Conservation (phyloP, 768 basidiomycete genomes). For the Galerina marginata region DNA sequence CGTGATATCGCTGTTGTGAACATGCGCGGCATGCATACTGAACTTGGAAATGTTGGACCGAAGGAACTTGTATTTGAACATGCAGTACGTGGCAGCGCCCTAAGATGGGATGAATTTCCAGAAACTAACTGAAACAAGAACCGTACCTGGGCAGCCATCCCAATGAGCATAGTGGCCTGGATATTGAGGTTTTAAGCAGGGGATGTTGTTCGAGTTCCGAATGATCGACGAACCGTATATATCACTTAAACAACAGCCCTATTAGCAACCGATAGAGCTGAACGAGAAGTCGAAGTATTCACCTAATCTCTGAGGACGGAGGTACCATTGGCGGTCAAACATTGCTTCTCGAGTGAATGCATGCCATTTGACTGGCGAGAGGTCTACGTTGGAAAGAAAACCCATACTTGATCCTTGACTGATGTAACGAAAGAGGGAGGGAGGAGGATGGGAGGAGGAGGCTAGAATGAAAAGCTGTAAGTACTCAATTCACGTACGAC, state of each 20-base stretch:
- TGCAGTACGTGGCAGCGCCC: conserved; percentile 40
- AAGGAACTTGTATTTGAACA: conserved; percentile 40
- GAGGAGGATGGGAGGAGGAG: neutral
- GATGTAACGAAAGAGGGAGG: neutral
- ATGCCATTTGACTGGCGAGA: conserved; percentile 23
- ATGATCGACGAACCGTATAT: conserved; percentile 11
- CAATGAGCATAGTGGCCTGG: conserved; percentile 18
- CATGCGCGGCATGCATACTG: conserved; percentile 25
- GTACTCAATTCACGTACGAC: conserved; percentile 2
- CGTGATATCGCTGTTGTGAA: conserved; percentile 39
- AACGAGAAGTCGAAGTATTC: conserved; percentile 3
- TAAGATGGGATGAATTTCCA: neutral
- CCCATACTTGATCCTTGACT: neutral
- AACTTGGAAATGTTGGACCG: conserved; percentile 31
- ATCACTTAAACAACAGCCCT: neutral
- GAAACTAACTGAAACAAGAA: neutral
- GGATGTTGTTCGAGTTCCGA: too few species aligned
- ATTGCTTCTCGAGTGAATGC: conserved; percentile 36
- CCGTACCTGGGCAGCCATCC: conserved; percentile 35
- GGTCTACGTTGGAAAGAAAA: conserved; percentile 1
- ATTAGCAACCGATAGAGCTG: neutral
- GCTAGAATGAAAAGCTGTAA: neutral
- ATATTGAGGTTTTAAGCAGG: neutral
- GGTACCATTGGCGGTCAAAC: conserved; percentile 38
- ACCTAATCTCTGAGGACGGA: conserved; percentile 40